Percentiles rank a stretch among this genome's conserved stretches.
These are phyloP conservation scores for Globisporangium acanthophoron DNA, from an alignment of 352 stramenopile species.

Conservation along the genomic window DNA sequence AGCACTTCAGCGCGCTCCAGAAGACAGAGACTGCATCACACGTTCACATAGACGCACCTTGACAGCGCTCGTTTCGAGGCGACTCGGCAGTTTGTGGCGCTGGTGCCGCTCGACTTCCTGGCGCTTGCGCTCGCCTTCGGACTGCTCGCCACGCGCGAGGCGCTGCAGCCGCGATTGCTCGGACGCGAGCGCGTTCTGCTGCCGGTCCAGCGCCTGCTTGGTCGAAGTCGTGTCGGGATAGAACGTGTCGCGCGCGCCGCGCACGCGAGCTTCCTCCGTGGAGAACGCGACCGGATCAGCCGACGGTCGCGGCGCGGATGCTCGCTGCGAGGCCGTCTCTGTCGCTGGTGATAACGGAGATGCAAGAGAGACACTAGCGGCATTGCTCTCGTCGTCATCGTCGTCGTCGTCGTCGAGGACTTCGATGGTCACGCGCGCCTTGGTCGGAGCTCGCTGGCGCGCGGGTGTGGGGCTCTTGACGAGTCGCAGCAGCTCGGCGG, in stretches of 20 bases:
- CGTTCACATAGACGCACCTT: slow-evolving; percentile 16
- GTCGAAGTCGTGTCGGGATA: slow-evolving; percentile 43
- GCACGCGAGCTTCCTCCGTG: slow-evolving; percentile 50
- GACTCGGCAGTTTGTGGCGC: slow-evolving; percentile 22
- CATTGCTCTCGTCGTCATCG: slow-evolving; percentile 16
- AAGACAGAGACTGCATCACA: neutral
- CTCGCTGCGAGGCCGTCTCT: neutral
- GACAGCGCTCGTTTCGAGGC: slow-evolving; percentile 42
- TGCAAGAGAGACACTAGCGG: neutral
- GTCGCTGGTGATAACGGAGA: neutral
- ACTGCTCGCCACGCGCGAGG: slow-evolving; percentile 21
- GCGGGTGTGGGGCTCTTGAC: slow-evolving; percentile 40
- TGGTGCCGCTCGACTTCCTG: slow-evolving; percentile 17
- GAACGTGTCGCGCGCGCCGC: slow-evolving; percentile 51
- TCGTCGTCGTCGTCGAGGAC: slow-evolving; percentile 50
- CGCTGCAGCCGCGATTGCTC: slow-evolving; percentile 37
- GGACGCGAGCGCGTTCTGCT: slow-evolving; percentile 25
- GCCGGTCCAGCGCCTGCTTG: slow-evolving; percentile 42
- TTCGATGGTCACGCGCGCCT: slow-evolving; percentile 61
- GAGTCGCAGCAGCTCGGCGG: slow-evolving; percentile 42
- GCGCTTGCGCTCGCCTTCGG: slow-evolving; percentile 9
- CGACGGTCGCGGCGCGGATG: neutral
- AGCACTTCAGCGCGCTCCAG: neutral
- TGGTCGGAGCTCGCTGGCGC: slow-evolving; percentile 12
- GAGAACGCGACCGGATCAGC: slow-evolving; percentile 45